phyloP scores from a whole-genome alignment of 306 rosid genomes.

The Lupinus albus region DNA sequence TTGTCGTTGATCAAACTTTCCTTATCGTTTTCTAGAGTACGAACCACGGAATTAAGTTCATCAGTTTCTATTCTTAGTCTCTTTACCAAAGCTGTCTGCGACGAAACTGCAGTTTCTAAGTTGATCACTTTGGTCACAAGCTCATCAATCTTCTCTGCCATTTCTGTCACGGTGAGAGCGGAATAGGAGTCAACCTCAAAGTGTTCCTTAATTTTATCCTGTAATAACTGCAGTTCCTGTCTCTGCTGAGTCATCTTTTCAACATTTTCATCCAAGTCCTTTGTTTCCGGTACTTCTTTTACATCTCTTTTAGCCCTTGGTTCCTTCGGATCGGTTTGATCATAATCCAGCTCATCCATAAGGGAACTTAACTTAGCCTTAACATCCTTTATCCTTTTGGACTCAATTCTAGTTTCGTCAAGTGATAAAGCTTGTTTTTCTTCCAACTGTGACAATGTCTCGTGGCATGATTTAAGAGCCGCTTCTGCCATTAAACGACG shows the following conservation, averaged over 20 bases:
- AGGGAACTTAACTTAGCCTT: conserved; percentile 53
- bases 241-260: conserved; percentile 43
- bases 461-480: conserved; percentile 74
- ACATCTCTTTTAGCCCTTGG: conserved; percentile 29
- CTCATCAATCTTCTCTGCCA: conserved; percentile 80
- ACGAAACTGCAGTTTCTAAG: conserved; percentile 71
- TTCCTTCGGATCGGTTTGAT: conserved; percentile 28
- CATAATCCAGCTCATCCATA: conserved; percentile 40
- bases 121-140: conserved; percentile 70
- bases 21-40: conserved; percentile 59
- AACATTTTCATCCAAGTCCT: conserved; percentile 37
- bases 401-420: conserved; percentile 61
- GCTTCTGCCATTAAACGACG: conserved; percentile 76
- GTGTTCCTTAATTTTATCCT: conserved; percentile 61
- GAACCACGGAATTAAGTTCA: conserved; percentile 60
- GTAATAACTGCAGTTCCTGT: conserved; percentile 47
- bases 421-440: conserved; percentile 56
- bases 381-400: conserved; percentile 52
- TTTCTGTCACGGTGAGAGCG: conserved; percentile 64
- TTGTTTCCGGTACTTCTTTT: conserved; percentile 12
- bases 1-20: conserved; percentile 51
- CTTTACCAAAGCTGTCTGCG: conserved; percentile 69
- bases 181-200: conserved; percentile 48
- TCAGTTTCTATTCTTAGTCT: conserved; percentile 59
- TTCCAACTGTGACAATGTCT: conserved; percentile 58